phyloP scores from a whole-genome alignment of 176 grass and related monocot species.

The Avena atlantica region DNA sequence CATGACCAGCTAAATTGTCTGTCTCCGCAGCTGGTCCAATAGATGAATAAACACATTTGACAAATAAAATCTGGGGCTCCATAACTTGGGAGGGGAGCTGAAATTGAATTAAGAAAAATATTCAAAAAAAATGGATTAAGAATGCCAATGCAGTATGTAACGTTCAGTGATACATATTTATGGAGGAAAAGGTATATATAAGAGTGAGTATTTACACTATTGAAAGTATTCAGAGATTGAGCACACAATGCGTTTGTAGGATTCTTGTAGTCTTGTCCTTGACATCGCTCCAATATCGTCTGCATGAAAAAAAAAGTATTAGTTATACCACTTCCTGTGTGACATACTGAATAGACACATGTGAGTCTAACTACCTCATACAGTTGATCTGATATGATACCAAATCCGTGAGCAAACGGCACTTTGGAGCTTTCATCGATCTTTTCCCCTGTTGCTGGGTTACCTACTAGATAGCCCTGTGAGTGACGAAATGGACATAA shows the following conservation, averaged over 20 bases:
- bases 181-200: not conserved
- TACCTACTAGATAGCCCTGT: conserved; percentile 62
- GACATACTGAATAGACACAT: not conserved
- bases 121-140: not conserved
- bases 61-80: not conserved
- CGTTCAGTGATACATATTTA: not conserved
- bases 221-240: conserved; percentile 36
- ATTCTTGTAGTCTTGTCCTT: conserved; percentile 44
- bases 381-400: conserved; percentile 64
- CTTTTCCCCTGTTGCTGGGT: conserved; percentile 33
- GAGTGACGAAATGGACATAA: not conserved
- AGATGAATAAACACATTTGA: conserved; percentile 40
- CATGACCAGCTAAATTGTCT: not conserved
- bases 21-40: not conserved
- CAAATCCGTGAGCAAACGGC: conserved; percentile 55
- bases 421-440: conserved; percentile 34
- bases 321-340: not conserved
- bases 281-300: conserved; percentile 28
- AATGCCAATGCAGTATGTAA: not conserved
- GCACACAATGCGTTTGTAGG: conserved; percentile 37
- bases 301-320: not conserved
- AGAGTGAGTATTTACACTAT: conserved; percentile 29
- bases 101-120: not conserved
- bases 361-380: conserved; percentile 46
- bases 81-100: conserved; percentile 41